These are phyloP conservation scores for Hypsizygus ulmarius DNA, from an alignment of 1,284 basidiomycete species.

Conservation along the genomic window DNA sequence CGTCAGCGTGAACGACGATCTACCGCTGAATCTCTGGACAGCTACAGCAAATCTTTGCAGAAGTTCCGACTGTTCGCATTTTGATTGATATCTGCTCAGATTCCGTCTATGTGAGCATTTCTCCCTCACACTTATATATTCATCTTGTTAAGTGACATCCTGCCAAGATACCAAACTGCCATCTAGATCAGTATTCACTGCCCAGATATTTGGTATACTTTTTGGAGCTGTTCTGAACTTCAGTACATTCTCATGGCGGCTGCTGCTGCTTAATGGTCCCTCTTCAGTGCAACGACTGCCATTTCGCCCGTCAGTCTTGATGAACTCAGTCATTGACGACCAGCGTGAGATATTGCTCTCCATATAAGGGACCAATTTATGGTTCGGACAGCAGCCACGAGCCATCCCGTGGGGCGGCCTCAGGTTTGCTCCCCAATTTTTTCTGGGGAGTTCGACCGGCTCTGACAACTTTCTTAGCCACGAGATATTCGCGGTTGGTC, in stretches of 20 bases:
- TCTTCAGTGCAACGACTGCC: not conserved
- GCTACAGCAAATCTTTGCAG: too few species aligned
- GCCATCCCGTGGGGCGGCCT: slow-evolving; percentile 69
- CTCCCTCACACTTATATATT: too few species aligned
- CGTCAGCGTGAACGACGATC: slow-evolving; percentile 55
- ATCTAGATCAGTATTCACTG: slow-evolving; percentile 60
- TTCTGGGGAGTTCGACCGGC: not conserved
- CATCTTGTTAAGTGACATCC: too few species aligned
- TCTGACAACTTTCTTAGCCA: slow-evolving; percentile 24
- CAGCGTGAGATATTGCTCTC: slow-evolving; percentile 51
- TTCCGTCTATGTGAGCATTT: too few species aligned
- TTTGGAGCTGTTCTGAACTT: slow-evolving; percentile 54
- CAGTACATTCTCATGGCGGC: slow-evolving; percentile 20
- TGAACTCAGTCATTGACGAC: slow-evolving; percentile 56
- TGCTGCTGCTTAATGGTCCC: not conserved
- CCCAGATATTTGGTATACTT: slow-evolving; percentile 53
- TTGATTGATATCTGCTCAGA: not conserved
- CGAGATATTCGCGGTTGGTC: slow-evolving; percentile 51
- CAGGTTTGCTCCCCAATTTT: slow-evolving; percentile 30
- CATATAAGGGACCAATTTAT: slow-evolving; percentile 56
- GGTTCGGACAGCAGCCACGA: slow-evolving; percentile 58
- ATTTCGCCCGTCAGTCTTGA: slow-evolving; percentile 36
- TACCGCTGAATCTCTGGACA: slow-evolving; percentile 54
- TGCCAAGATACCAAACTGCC: slow-evolving; percentile 59
- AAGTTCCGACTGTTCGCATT: too few species aligned